Evolutionary conservation across 1,284 basidiomycete species (phyloP), one percentile per base, ranked within the genome.

Genomic region (Malassezia furfur): DNA sequence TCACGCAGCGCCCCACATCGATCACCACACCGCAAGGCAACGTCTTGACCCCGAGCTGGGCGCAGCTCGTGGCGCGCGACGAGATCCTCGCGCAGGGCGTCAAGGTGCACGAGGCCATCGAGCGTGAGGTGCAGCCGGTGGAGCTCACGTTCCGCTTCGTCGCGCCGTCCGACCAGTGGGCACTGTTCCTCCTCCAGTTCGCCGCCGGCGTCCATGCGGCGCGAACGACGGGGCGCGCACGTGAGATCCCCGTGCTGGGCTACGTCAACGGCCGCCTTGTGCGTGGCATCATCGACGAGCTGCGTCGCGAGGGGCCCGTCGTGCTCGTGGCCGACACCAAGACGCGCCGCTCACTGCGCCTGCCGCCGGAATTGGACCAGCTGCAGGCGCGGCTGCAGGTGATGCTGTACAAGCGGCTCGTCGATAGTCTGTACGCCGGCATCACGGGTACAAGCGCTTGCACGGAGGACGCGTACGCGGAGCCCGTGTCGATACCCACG

Each of bases 41-140:
- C 0, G 56, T 55, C 0, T 49, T 73, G 25, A 30, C 46, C 11
- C 61, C 69, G 5, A 48, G 63, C 11, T 39, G 53, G 2, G 32
- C 45, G 1, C 34, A 57, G 7, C 58, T 67, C 17, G 46, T 53
- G 28, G 28, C 54, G 15, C 61, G 61, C 19, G 65, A 72, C n/a
- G 35, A 54, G 17, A 60, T 60, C 0, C 41, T 70, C 6, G 46
- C 55, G 3, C 52, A 36, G 8, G 57, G 46, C 35, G 37, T 60
- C 38, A 32, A 63, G 83, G 86, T 91, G 0, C 90, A 94, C 75
- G 85, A 85, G 63, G 78, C 81, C 40, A 78, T 94, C 15, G 88
- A 94, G 70, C 78, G 79, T 19, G 85, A 89, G 68, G 78, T 91
- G 10, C 80, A 80, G 36, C 80, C 84, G 0, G 81, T 82, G 30